Evolutionary conservation across 2,329 filamentous ascomycete genomes (phyloP).

Genomic region (Aaosphaeria pasadenensis): DNA sequence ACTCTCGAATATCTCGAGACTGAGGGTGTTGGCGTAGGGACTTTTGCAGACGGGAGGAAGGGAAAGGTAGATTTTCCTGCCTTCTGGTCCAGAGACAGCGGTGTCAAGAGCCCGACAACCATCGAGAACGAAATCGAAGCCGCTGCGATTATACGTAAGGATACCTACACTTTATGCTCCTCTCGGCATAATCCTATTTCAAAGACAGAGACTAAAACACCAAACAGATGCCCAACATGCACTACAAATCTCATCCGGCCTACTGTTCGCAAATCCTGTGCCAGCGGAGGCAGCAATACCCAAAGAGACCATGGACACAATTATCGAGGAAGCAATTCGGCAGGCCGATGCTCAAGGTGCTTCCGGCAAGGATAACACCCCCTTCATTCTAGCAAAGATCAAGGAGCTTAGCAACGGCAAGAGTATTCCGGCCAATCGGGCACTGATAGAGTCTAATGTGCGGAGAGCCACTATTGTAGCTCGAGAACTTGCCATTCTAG

Average conservation of each 20-base stretch:
- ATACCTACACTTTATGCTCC: not conserved
- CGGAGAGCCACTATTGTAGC: conserved; percentile 63
- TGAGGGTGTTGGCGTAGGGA: conserved; percentile 76
- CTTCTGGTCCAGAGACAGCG: conserved; percentile 89
- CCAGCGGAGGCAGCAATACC: conserved; percentile 68
- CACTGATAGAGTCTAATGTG: conserved; percentile 66
- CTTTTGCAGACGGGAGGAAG: conserved; percentile 78
- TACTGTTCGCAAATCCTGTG: conserved; percentile 88
- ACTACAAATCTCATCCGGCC: conserved; percentile 71
- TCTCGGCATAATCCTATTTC: not conserved
- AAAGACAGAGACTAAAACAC: not conserved
- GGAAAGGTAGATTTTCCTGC: conserved; percentile 81
- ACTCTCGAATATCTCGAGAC: conserved; percentile 80
- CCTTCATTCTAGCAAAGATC: conserved; percentile 76
- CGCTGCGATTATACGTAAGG: conserved; percentile 76
- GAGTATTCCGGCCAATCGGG: conserved; percentile 72
- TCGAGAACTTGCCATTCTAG: conserved; percentile 57
- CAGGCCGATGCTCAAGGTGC: conserved; percentile 42
- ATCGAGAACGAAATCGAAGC: conserved; percentile 76
- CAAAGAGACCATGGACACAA: conserved; percentile 45
- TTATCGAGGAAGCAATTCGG: conserved; percentile 40
- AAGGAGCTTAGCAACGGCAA: conserved; percentile 71
- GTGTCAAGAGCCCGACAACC: conserved; percentile 71
- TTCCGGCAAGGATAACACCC: conserved; percentile 76
- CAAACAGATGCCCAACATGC: conserved; percentile 65